Percentiles rank a stretch among this genome's conserved stretches.
Evolutionary conservation across 2,329 filamentous ascomycete species (phyloP).

Genomic region (Trichoderma breve): DNA sequence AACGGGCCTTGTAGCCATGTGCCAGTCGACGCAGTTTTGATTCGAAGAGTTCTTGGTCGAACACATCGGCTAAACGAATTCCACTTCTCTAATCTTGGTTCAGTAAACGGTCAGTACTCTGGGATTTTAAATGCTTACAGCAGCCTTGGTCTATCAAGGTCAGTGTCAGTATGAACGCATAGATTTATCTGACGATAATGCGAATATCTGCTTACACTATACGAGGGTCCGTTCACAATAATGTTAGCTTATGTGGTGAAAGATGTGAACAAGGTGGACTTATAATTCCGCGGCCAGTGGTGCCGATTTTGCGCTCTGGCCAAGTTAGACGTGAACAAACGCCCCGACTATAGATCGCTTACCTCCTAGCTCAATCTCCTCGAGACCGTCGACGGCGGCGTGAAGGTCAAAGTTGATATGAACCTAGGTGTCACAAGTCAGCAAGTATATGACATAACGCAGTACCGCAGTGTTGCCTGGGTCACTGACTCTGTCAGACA

Average conservation of each 20-base stretch:
- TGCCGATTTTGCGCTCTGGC: neutral
- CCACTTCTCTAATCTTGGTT: neutral
- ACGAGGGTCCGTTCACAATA: neutral
- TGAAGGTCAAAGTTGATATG: neutral
- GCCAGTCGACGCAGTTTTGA: slow-evolving; percentile 61
- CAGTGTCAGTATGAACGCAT: too few relatives aligned
- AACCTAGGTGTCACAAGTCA: neutral
- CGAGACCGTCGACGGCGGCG: neutral
- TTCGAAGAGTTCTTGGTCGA: slow-evolving; percentile 65
- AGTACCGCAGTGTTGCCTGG: neutral
- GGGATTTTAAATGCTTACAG: neutral
- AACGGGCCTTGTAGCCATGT: slow-evolving; percentile 61
- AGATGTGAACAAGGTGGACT: neutral
- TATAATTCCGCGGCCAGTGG: neutral
- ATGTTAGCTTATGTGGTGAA: neutral
- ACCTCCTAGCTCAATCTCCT: neutral
- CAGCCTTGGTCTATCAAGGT: neutral
- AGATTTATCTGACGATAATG: too few relatives aligned
- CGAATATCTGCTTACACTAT: neutral
- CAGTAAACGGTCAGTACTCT: neutral
- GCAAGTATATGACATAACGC: neutral
- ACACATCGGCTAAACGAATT: slow-evolving; percentile 65
- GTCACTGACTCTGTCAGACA: neutral
- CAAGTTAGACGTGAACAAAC: neutral
- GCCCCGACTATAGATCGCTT: neutral